Percentiles rank a stretch among this genome's conserved stretches.
These are phyloP conservation scores for Chernovozyma sophiae-reginae DNA, from an alignment of 1,139 yeast genomes.

Conservation along the genomic window DNA sequence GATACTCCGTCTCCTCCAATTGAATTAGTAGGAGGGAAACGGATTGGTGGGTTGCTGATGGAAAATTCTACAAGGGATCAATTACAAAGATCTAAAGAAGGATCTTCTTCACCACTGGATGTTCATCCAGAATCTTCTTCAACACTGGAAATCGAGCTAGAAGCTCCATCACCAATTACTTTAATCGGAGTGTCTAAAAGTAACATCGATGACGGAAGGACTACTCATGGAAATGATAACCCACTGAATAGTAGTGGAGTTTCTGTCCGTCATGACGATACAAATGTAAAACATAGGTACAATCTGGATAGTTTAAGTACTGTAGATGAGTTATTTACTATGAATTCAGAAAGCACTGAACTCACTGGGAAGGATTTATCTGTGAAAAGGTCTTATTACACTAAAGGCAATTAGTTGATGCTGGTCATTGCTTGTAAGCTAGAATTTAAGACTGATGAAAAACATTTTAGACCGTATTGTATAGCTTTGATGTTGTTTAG, in stretches of 20 bases:
- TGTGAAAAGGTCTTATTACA: too few relatives aligned
- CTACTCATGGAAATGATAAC: not conserved
- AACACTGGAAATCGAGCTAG: not conserved
- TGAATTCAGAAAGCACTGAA: slow-evolving; percentile 6
- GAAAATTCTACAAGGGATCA: not conserved
- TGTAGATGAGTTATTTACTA: slow-evolving; percentile 7
- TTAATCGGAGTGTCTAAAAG: not conserved
- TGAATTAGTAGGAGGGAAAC: too few relatives aligned
- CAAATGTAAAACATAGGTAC: not conserved
- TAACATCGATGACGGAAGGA: too few relatives aligned
- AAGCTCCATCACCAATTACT: not conserved
- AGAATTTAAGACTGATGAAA: too few relatives aligned
- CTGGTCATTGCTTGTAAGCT: too few relatives aligned
- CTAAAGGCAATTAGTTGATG: too few relatives aligned
- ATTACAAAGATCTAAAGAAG: not conserved
- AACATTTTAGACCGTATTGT: too few relatives aligned
- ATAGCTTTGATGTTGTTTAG: too few relatives aligned
- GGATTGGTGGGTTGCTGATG: too few relatives aligned
- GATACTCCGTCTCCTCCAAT: slow-evolving; percentile 4
- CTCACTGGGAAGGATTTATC: not conserved
- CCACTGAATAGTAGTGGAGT: not conserved
- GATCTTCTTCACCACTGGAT: not conserved
- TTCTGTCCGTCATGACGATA: not conserved
- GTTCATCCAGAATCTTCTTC: not conserved
- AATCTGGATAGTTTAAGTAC: slow-evolving; percentile 5